Evolutionary conservation across 176 grass and related monocot species (phyloP).

Genomic region (Elymus sibiricus): DNA sequence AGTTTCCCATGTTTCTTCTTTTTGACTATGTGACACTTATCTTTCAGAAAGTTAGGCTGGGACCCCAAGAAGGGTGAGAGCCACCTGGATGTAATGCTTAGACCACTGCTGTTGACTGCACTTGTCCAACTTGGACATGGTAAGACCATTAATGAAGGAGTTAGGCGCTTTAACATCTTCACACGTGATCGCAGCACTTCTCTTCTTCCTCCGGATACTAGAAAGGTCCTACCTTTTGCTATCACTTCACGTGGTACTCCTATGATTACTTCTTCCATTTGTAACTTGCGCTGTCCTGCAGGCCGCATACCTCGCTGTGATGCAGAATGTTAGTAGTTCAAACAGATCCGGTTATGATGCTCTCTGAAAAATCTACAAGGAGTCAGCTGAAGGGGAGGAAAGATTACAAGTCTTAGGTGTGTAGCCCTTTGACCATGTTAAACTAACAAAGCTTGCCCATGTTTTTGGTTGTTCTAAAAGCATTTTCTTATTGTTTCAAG

Average conservation of each 20-base stretch:
- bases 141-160: constrained; percentile 68
- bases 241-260: constrained; percentile 3
- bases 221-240: constrained; percentile 57
- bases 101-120: constrained; percentile 59
- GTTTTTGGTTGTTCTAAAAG: constrained; percentile 28
- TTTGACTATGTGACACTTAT: neutral
- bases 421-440: constrained; percentile 18
- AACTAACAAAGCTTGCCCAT: constrained; percentile 28
- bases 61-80: constrained; percentile 60
- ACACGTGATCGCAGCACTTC: constrained; percentile 53
- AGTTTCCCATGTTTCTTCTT: neutral
- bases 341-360: constrained; percentile 71
- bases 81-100: constrained; percentile 75
- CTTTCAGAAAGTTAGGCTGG: constrained; percentile 88
- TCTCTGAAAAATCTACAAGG: constrained; percentile 69
- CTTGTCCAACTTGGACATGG: constrained; percentile 66
- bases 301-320: constrained; percentile 80
- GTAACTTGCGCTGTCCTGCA: constrained; percentile 39
- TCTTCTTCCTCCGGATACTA: constrained; percentile 70
- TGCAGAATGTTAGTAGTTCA: constrained; percentile 58
- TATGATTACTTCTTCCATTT: neutral
- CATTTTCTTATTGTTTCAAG: constrained; percentile 37
- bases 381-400: constrained; percentile 59
- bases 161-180: constrained; percentile 62
- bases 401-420: constrained; percentile 58